A percentile compares a stretch with the other conserved stretches of the same genome.
Evolutionary conservation across 129 eudicot genomes (phyloP).

Genomic region (Calendula officinalis): DNA sequence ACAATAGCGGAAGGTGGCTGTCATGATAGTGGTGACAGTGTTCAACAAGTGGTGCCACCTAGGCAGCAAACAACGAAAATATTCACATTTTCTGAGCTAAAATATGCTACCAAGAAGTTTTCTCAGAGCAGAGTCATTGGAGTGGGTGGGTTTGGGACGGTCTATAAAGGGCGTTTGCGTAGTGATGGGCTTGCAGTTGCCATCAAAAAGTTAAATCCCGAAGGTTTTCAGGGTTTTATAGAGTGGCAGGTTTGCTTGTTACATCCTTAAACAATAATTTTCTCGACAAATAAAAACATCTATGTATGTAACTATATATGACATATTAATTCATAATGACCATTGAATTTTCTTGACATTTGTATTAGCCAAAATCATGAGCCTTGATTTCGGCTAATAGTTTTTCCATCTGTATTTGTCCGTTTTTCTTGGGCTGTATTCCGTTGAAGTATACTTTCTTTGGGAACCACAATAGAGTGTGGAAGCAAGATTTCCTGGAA

Average conservation of each 20-base stretch:
- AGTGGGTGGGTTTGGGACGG: slow-evolving; percentile 71
- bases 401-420: too few relatives aligned
- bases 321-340: too few relatives aligned
- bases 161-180: slow-evolving; percentile 62
- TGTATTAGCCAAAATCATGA: too few relatives aligned
- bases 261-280: too few relatives aligned
- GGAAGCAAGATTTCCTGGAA: neutral
- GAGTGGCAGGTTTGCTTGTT: slow-evolving; percentile 65
- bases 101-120: slow-evolving; percentile 60
- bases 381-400: too few relatives aligned
- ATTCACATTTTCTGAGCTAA: slow-evolving; percentile 46
- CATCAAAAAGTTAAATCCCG: slow-evolving; percentile 51
- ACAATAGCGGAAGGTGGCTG: neutral
- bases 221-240: slow-evolving; percentile 63
- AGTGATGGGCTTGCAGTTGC: slow-evolving; percentile 59
- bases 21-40: slow-evolving; percentile 1
- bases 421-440: too few relatives aligned
- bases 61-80: slow-evolving; percentile 24
- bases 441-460: neutral
- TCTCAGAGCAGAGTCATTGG: slow-evolving; percentile 49
- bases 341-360: too few relatives aligned
- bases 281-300: too few relatives aligned
- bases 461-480: neutral
- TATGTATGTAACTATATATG: too few relatives aligned
- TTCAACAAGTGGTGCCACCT: slow-evolving; percentile 2